These are phyloP conservation scores for Epicoccum sorghinum DNA, from an alignment of 2,329 filamentous ascomycete species.

Conservation along the genomic window DNA sequence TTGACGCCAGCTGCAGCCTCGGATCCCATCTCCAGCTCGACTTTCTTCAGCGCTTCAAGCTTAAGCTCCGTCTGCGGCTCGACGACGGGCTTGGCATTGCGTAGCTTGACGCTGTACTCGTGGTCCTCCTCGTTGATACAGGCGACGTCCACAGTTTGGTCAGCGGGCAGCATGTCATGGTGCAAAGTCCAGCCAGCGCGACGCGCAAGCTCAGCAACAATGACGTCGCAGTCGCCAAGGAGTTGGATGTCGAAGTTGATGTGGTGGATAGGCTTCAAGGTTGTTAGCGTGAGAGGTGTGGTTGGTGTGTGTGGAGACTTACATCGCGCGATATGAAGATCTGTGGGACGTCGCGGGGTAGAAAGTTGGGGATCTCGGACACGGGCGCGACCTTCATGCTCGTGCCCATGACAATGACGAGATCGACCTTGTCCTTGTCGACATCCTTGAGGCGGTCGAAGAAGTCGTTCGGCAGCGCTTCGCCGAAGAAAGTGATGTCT, in stretches of 20 bases:
- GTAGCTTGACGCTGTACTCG: conserved; percentile 37
- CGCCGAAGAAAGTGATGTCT: conserved; percentile 97
- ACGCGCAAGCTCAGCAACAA: conserved; percentile 84
- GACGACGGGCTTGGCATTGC: conserved; percentile 21
- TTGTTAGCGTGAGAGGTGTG: conserved; percentile 7
- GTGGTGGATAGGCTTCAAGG: conserved; percentile 71
- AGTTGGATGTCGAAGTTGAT: conserved; percentile 97
- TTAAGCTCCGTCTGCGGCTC: conserved; percentile 15
- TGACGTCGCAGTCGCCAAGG: conserved; percentile 91
- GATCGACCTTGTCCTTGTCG: conserved; percentile 80
- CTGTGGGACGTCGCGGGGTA: conserved; percentile 82
- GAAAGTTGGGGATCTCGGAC: conserved; percentile 82
- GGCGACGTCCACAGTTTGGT: conserved; percentile 65
- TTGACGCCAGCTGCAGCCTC: neutral
- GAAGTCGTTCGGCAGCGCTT: conserved; percentile 84
- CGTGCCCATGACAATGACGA: conserved; percentile 95
- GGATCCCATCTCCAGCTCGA: neutral
- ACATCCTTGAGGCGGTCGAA: conserved; percentile 78
- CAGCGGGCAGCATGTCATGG: conserved; percentile 81
- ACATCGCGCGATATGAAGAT: conserved; percentile 85
- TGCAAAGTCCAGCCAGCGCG: conserved; percentile 79
- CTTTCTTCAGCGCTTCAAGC: conserved; percentile 5
- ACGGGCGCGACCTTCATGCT: conserved; percentile 95
- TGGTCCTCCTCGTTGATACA: conserved; percentile 39
- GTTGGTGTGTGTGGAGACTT: conserved; percentile 31